Evolutionary conservation across 1,284 basidiomycete genomes (phyloP).

Genomic region (Prillingera fragicola): DNA sequence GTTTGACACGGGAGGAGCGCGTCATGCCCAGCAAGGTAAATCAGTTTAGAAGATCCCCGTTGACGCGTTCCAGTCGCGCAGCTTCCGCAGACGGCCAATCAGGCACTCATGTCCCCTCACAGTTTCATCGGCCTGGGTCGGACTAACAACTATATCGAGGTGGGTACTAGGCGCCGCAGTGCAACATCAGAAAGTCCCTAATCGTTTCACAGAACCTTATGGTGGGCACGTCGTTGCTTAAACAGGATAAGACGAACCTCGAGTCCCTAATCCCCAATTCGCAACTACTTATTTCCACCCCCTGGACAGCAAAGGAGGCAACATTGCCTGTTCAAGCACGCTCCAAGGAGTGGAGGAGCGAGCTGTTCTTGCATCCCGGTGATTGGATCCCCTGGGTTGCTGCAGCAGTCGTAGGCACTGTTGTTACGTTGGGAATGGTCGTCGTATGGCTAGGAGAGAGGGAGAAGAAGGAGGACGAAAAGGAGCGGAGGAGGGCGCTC

Average conservation of each 20-base stretch:
- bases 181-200: no score
- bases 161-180: no score
- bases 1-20: conserved; percentile 80
- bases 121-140: conserved; percentile 94
- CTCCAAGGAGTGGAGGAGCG: conserved; percentile 66
- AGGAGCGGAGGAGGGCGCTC: conserved; percentile 75
- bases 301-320: conserved; percentile 33
- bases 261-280: conserved; percentile 98
- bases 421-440: conserved; percentile 67
- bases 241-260: conserved; percentile 74
- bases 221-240: conserved; percentile 76
- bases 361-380: conserved; percentile 87
- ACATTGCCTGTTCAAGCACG: conserved; percentile 21
- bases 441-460: conserved; percentile 83
- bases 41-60: not conserved
- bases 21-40: conserved; percentile 81
- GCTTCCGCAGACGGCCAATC: conserved; percentile 85
- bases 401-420: conserved; percentile 70
- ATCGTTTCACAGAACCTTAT: conserved; percentile 62
- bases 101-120: conserved; percentile 83
- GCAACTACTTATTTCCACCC: conserved; percentile 89
- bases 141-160: conserved; percentile 99
- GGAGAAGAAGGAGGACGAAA: conserved; percentile 92
- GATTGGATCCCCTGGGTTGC: conserved; percentile 98
- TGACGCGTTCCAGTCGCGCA: conserved; percentile 63